Evolutionary conservation across 179 eudicot genomes (phyloP), one percentile per base, ranked within the genome.

Genomic region (Beta macrorhiza): DNA sequence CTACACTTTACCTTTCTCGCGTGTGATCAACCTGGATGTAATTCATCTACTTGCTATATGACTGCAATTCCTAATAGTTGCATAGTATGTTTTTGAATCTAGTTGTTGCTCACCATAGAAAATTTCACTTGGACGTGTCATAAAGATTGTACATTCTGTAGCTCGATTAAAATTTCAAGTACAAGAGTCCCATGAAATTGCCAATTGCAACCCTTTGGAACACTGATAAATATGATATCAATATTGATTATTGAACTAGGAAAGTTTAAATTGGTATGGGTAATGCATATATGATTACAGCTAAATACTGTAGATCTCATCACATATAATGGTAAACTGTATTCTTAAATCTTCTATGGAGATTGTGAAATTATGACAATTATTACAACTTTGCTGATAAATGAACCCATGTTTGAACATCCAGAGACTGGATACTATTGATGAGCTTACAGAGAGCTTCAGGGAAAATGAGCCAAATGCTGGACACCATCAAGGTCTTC

Each of bases 401-500:
- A 42, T 63, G 44, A 65, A 64, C 44, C 29, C 53, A 17, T 83
- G 42, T 75, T 49, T 78, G 75, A 79, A 44, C 29, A n/a, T 83
- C 74, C 90, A 96, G 99, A 86, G 92, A 67, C 87, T 96, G 73
- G 98, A 96, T 79, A 88, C 83, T 29, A 81, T 94, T 77, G 93
- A 89, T 70, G 98, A 88, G 69, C 88, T 89, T 47, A 85, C 77
- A 78, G 87, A 85, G 82, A 83, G 83, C 76, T 62, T 71, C 82
- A 80, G 75, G 82, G 95, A 89, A 80, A 88, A 80, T 52, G 93
- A 91, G 59, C 85, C 84, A 19, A 61, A 89, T 62, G 88, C 84
- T 53, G 76, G 85, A 32, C 87, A 81, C 78, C 97, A 96, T 86
- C 98, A 92, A 92, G 99, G 99, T 96, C 82, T 44, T 74, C 20